These are phyloP conservation scores for Phytophthora quininea DNA, from an alignment of 352 stramenopile genomes.

Conservation along the genomic window DNA sequence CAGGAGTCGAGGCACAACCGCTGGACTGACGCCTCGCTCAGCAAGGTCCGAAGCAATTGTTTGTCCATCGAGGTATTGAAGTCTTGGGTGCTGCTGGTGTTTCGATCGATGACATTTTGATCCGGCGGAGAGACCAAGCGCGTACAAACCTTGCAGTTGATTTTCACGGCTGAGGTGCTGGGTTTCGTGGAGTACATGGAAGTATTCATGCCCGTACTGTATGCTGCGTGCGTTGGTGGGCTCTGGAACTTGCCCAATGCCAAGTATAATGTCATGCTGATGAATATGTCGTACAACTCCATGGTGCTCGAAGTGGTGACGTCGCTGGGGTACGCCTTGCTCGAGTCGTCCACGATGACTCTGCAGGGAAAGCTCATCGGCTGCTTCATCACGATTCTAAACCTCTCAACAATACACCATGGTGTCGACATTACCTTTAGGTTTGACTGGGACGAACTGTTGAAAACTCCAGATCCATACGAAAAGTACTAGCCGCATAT, in stretches of 20 bases:
- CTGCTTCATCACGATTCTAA: slow-evolving; percentile 25
- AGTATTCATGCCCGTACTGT: slow-evolving; percentile 36
- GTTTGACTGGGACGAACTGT: slow-evolving; percentile 16
- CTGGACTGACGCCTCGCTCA: not conserved
- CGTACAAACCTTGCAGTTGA: slow-evolving; percentile 25
- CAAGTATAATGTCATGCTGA: slow-evolving; percentile 26
- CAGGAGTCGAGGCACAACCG: not conserved
- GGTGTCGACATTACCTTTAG: slow-evolving; percentile 24
- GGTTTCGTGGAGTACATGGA: slow-evolving; percentile 42
- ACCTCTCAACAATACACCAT: slow-evolving; percentile 20
- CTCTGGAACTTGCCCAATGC: slow-evolving; percentile 19
- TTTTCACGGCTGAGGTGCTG: slow-evolving; percentile 31
- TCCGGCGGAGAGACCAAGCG: slow-evolving; percentile 11
- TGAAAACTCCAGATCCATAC: slow-evolving; percentile 11
- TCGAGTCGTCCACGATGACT: slow-evolving; percentile 32
- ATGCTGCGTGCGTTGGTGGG: slow-evolving; percentile 22
- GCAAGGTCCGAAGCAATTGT: not conserved
- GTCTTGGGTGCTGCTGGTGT: not conserved
- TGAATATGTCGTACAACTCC: slow-evolving; percentile 7
- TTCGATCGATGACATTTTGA: slow-evolving; percentile 15
- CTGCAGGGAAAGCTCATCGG: slow-evolving; percentile 32
- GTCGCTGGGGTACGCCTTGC: slow-evolving; percentile 21
- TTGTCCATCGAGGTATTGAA: slow-evolving; percentile 6
- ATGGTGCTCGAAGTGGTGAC: slow-evolving; percentile 8
- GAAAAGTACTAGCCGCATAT: not conserved